A percentile compares a stretch with the other conserved stretches of the same genome.
These are phyloP conservation scores for Uncinocarpus reesii DNA, from an alignment of 2,329 filamentous ascomycete genomes.

Conservation along the genomic window DNA sequence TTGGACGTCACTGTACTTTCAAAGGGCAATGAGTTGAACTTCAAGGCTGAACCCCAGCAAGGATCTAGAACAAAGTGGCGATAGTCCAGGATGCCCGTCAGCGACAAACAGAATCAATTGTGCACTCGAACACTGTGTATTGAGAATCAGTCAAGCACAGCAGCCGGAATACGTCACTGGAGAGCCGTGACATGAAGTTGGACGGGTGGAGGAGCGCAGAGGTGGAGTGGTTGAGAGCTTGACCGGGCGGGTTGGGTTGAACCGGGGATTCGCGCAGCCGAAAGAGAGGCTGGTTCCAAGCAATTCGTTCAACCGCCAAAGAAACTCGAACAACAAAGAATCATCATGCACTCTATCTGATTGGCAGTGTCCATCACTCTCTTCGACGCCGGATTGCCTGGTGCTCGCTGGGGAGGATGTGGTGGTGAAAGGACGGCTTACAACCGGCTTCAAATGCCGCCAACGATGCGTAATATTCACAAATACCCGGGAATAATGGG, in stretches of 20 bases:
- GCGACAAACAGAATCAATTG: not conserved
- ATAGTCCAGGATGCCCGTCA: not conserved
- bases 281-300: not conserved
- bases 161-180: constrained; percentile 5
- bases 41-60: not conserved
- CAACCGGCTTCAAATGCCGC: not conserved
- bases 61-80: not conserved
- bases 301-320: not conserved
- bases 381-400: too few relatives aligned
- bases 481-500: not conserved
- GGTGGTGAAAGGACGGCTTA: not conserved
- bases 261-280: constrained; percentile 2
- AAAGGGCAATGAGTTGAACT: not conserved
- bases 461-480: not conserved
- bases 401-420: too few relatives aligned
- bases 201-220: constrained; percentile 3
- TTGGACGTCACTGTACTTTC: not conserved
- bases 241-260: not conserved
- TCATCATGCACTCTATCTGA: not conserved
- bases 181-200: constrained; percentile 6
- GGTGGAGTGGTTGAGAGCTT: constrained; percentile 6
- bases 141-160: not conserved
- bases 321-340: constrained; percentile 1
- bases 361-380: not conserved
- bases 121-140: not conserved